Percentiles rank a stretch among this genome's conserved stretches.
Conservation (phyloP, 2,329 filamentous ascomycete genomes). For the Colletotrichum camelliae region DNA sequence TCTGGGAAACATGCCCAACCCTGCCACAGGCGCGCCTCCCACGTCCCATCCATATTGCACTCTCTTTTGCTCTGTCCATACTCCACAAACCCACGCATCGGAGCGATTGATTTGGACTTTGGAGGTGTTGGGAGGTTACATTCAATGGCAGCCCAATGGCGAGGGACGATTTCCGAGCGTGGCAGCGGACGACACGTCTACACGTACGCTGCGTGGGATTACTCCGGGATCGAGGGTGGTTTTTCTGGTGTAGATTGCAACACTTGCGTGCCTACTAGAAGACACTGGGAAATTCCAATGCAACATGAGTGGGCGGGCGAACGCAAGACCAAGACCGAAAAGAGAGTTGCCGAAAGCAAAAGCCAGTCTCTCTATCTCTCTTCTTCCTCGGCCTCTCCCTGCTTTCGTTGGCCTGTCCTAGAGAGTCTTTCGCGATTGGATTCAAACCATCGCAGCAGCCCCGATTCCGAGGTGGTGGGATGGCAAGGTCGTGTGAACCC, state of each 20-base stretch:
- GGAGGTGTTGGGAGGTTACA: background rate
- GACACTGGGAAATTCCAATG: background rate
- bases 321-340: background rate
- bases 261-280: background rate
- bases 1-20: background rate
- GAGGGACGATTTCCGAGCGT: background rate
- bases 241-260: background rate
- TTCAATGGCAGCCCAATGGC: background rate
- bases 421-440: background rate
- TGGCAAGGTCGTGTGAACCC: background rate
- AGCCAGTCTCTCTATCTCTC: background rate
- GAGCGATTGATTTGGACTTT: background rate
- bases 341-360: background rate
- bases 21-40: background rate
- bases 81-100: background rate
- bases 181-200: background rate
- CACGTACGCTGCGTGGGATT: background rate
- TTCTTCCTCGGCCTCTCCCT: background rate
- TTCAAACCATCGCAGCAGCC: background rate
- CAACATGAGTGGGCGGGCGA: background rate
- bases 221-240: background rate
- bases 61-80: background rate
- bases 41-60: background rate
- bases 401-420: background rate
- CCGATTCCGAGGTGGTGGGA: background rate